Base-by-base conservation (phyloP, 352 stramenopile species). In the Thraustochytrium sp. region DNA sequence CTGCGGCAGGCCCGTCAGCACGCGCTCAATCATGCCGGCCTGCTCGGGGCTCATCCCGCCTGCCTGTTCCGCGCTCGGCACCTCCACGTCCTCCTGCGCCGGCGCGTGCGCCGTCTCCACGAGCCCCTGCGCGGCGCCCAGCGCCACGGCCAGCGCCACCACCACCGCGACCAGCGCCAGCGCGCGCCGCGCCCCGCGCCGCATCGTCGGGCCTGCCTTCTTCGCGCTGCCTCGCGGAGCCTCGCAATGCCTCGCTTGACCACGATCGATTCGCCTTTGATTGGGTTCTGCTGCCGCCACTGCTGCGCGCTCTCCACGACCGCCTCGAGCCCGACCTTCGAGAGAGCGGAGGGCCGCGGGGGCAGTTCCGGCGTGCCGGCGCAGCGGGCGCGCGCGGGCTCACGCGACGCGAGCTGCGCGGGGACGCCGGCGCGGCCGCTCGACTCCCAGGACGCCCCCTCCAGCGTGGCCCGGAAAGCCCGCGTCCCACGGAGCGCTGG, bases 1-100 rank as follows among this genome's bases (percentile, higher is more conserved):
- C 51, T 68, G 18, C 8, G 68, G 68, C 68, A 80, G n/a, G 0
- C 68, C 68, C 26, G 40, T 75, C 51, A 80, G 53, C 26, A 80
- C 48, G 23, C 68, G 48, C 38, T 61, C 68, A 3, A 80, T 63
- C 48, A 72, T 65, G 13, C 53, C 62, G 5, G 16, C 62, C 37
- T 75, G 37, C 44, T 54, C 62, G 5, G 62, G 13, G 44, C 44
- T 75, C 38, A 51, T 21, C 29, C 13, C 18, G 55, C 16, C 55
- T 49, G 5, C 42, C 16, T 5, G 5, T 9, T 31, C 34, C 9
- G 16, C 62, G 21, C 18, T 23, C 9, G 29, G 4, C 31, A 56
- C 4, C n/a, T 75, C 44, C n/a, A 40, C 44, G 5, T 55, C 9
- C 5, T 2, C 13, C 62, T 13, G 8, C 16, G 44, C n/a, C 26